Conservation (phyloP, 2,329 filamentous ascomycete genomes). For the Myriosclerotinia scirpicola region DNA sequence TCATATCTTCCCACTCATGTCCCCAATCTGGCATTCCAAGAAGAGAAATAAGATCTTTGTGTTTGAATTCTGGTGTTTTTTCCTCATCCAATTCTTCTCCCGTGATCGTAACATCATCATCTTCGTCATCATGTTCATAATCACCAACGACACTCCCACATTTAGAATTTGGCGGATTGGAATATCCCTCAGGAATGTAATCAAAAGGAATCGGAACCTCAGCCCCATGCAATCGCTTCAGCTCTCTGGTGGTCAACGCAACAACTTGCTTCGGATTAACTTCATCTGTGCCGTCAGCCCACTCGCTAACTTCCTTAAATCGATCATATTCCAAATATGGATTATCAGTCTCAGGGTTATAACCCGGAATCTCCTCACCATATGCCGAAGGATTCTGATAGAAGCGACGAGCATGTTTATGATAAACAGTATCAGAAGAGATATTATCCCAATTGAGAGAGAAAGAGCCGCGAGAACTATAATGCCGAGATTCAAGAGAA, state of each 20-base stretch:
- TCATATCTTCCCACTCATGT: conserved; percentile 2
- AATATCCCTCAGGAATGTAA: conserved; percentile 14
- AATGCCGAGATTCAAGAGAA: neutral
- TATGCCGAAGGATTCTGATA: conserved; percentile 7
- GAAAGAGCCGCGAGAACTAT: conserved; percentile 7
- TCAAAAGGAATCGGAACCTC: conserved; percentile 7
- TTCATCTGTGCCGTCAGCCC: conserved; percentile 12
- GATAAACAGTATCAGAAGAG: conserved; percentile 13
- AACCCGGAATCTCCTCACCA: conserved; percentile 8
- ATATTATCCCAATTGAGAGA: conserved; percentile 13
- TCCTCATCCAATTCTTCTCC: neutral
- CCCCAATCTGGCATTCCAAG: neutral
- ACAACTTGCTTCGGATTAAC: conserved; percentile 11
- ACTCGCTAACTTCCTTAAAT: conserved; percentile 13
- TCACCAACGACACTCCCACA: neutral
- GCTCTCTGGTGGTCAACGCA: conserved; percentile 10
- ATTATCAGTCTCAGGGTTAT: conserved; percentile 10
- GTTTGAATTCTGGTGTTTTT: neutral
- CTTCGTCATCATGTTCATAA: neutral
- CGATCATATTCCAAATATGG: conserved; percentile 17
- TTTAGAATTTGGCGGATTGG: neutral
- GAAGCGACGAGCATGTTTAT: conserved; percentile 17
- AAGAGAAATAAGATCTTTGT: conserved; percentile 4
- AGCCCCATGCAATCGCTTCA: conserved; percentile 12
- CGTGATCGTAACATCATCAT: neutral